Evolutionary conservation across 495 filamentous ascomycete species (phyloP), one percentile per base, ranked within the genome.

Genomic region (Neurospora sublineolata): DNA sequence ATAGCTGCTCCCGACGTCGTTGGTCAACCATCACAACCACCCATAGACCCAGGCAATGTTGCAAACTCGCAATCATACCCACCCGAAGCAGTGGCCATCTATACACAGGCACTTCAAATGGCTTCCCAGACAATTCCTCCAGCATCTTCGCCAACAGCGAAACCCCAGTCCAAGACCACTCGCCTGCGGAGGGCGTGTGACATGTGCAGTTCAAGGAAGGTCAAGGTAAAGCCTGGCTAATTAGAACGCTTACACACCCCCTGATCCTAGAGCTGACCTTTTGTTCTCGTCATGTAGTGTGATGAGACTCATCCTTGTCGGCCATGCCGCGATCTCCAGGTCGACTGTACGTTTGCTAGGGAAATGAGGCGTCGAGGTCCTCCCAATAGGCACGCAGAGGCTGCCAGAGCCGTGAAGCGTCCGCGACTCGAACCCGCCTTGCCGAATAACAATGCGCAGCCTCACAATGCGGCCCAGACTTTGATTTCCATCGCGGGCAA

Each of bases 341-440:
- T 96, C 36, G 91, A 92, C 42, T 97, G 93, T 80, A 96, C 92
- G 64, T 94, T 92, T 80, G 84, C 90, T 67, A 82, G 93, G 71
- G 90, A 90, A 41, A 93, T 90, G 80, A 88, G 91, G 72, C 87
- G 93, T 20, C 88, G 93, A 72, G 93, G 93, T 1, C 93, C 93
- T 20, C 92, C 92, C 1, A 97, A 97, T 77, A 87, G 89, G 73
- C 92, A 94, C 80, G 93, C 91, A 67, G 93, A 94, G 79, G 90
- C 89, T 2, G 87, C 94, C 44, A 81, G 78, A 73, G 80, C 82
- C 0, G 78, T 77, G 12, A 96, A 94, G 79, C 87, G 86, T 71
- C 86, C 87, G 37, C 86, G 87, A 27, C 76, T 89, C 3, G 88
- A 88, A 68, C 78, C 79, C 1, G 74, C 77, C 23, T 33, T 60